Evolutionary conservation across 768 basidiomycete species (phyloP).

Genomic region (Termitomyces sp.): DNA sequence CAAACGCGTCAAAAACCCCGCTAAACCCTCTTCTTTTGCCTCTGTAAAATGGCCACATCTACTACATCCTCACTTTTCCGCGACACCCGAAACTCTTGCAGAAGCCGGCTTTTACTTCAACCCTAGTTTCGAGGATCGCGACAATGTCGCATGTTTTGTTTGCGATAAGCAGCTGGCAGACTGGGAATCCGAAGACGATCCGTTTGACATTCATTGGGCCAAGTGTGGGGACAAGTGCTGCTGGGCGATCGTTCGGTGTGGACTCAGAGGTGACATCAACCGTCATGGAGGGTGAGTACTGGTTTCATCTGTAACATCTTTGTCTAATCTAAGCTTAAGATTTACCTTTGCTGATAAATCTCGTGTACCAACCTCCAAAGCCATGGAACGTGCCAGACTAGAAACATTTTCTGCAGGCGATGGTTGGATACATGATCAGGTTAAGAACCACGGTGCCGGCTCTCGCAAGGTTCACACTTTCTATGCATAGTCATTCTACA

Average conservation of each 20-base stretch:
- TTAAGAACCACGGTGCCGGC: conserved; percentile 60
- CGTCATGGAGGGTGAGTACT: conserved; percentile 45
- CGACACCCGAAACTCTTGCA: conserved; percentile 74
- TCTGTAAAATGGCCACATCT: conserved; percentile 82
- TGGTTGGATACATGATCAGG: conserved; percentile 68
- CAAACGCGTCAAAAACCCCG: conserved; percentile 55
- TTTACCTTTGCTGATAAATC: conserved; percentile 54
- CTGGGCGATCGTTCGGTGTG: conserved; percentile 83
- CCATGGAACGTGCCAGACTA: conserved; percentile 70
- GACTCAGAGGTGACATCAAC: conserved; percentile 55
- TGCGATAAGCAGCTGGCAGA: conserved; percentile 80
- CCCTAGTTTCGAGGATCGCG: conserved; percentile 62
- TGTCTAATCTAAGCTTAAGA: conserved; percentile 31
- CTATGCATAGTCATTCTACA: background rate
- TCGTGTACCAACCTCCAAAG: conserved; percentile 62
- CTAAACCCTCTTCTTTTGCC: conserved; percentile 41
- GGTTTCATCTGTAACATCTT: background rate
- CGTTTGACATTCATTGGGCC: conserved; percentile 74
- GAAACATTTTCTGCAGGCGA: conserved; percentile 55
- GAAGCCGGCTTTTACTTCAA: conserved; percentile 88
- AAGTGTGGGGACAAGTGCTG: conserved; percentile 65
- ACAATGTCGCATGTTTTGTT: conserved; percentile 80
- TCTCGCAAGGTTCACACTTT: conserved; percentile 54
- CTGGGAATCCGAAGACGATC: conserved; percentile 86
- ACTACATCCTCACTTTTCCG: conserved; percentile 40